Conservation (phyloP, 768 basidiomycete genomes). For the Mycena polygramma region DNA sequence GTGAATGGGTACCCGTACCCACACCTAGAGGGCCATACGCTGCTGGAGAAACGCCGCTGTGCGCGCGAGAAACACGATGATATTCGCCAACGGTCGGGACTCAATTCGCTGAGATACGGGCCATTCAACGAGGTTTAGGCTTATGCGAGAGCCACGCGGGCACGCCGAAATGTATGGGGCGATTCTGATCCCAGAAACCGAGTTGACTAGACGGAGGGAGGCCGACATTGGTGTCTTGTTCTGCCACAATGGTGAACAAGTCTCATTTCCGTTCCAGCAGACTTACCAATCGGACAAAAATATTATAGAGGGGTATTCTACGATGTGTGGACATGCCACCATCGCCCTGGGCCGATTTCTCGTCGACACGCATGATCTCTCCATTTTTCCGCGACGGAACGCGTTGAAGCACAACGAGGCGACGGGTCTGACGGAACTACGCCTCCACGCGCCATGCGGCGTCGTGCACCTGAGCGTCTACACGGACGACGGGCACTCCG, state of each 20-base stretch:
- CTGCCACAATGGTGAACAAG: constrained; percentile 53
- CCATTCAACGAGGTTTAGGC: constrained; percentile 32
- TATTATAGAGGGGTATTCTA: constrained; percentile 54
- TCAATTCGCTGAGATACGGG: background rate
- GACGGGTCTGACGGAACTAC: constrained; percentile 38
- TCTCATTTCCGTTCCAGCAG: background rate
- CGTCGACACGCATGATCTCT: constrained; percentile 51
- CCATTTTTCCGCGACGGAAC: constrained; percentile 47
- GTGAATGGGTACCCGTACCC: constrained; percentile 53
- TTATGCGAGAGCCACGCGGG: constrained; percentile 56
- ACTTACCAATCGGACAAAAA: background rate
- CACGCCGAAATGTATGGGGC: constrained; percentile 58
- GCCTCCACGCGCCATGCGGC: constrained; percentile 57
- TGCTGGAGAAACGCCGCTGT: constrained; percentile 51
- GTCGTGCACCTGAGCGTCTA: constrained; percentile 50
- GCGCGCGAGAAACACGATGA: constrained; percentile 48
- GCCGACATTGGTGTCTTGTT: constrained; percentile 59
- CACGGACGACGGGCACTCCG: constrained; percentile 42
- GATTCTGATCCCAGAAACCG: constrained; percentile 52
- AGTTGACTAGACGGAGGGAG: constrained; percentile 46
- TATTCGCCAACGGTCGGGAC: constrained; percentile 34
- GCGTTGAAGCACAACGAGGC: constrained; percentile 39
- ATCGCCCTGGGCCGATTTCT: constrained; percentile 57
- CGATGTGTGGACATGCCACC: constrained; percentile 59
- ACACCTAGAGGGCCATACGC: constrained; percentile 46